Base-by-base conservation (phyloP, 1,284 basidiomycete species). In the Fistulinella staudtii region DNA sequence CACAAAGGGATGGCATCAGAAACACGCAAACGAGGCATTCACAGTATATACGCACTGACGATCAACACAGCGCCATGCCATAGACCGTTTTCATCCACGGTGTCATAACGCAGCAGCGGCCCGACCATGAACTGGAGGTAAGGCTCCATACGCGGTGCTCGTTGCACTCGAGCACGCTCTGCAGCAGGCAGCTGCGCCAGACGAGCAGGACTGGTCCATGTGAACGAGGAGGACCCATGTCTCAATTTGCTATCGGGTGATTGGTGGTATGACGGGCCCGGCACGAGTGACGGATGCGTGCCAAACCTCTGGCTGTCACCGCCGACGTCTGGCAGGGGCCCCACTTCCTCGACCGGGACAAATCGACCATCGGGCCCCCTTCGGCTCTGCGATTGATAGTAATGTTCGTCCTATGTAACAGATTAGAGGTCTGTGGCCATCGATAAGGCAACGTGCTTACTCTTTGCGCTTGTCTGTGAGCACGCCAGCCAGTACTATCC, bases 91-190 rank as follows among this genome's bases (percentile, higher is more conserved):
- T 80, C 71, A 50, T 89, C 83, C 21, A 92, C 80, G 0, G 91
- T 96, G 64, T 98, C 94, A 65, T 95, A 98, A 49, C 86, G 80
- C 51, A 99, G 70, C 31, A 98, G 73, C 10, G 94, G 94, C 2
- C 93, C 93, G 43, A 80, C 82, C 85, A 89, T 89, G 51, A 88
- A 79, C 70, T 87, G 68, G 27, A 90, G 70, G 58, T 82, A 73
- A 3, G 89, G 88, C 24, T 78, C 66, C 82, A 85, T 89, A 21
- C 76, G 73, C 17, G 76, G 77, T 10, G 77, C 69, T 38, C 71
- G 69, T 30, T 82, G 67, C 13, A 69, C 66, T 36, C 74, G 67
- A 8, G 85, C 80, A 39, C 87, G 73, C 54, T 89, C 82, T 18
- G 80, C 72, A 2, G 86, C 76, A 38, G 69, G 71, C 64, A 85